Base-by-base conservation (phyloP, 208 protist species). In the Trypanosoma cruzi region DNA sequence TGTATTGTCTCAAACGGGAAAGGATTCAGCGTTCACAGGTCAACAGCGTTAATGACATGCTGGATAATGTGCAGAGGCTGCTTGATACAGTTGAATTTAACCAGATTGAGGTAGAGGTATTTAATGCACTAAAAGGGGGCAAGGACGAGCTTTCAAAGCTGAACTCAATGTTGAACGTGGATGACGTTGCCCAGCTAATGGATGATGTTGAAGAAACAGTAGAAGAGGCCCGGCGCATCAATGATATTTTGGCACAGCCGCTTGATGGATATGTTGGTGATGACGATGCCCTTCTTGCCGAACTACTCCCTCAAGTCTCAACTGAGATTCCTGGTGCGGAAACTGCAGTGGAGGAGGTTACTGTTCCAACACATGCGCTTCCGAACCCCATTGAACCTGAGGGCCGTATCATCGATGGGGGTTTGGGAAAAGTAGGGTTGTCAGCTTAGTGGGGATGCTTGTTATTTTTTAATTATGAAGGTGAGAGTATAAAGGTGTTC, bases 1-100 rank as follows among this genome's bases (percentile, higher is more conserved):
- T 94, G n/a, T 93, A 92, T 71, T 94, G 87, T 62, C 64, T 96
- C 10, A 96, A 93, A 50, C 74, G 86, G 13, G 79, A 92, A 68
- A 77, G 85, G 60, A 61, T 69, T 2, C 90, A 96, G 56, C 31
- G 69, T 26, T 58, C 75, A 13, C 88, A 92, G 56, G 82, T 96
- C 46, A 65, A 68, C 29, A 73, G 64, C 46, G 78, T 94, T 28
- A 85, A 71, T 4, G 80, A 77, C 57, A 89, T 96, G 73, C 76
- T 92, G 14, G 85, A 93, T 64, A 96, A 92, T 73, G 79, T 96
- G 5, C 80, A 96, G 62, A 70, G 64, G 22, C 67, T 94, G 2
- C 80, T 96, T 52, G 77, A 89, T 56, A 93, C 90, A 14, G 79
- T 96, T 40, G 86, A 96, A 64, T 90, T 91, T 76, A 64, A 53